Evolutionary conservation across 352 stramenopile genomes (phyloP).

Genomic region (Globisporangium mamillatum): DNA sequence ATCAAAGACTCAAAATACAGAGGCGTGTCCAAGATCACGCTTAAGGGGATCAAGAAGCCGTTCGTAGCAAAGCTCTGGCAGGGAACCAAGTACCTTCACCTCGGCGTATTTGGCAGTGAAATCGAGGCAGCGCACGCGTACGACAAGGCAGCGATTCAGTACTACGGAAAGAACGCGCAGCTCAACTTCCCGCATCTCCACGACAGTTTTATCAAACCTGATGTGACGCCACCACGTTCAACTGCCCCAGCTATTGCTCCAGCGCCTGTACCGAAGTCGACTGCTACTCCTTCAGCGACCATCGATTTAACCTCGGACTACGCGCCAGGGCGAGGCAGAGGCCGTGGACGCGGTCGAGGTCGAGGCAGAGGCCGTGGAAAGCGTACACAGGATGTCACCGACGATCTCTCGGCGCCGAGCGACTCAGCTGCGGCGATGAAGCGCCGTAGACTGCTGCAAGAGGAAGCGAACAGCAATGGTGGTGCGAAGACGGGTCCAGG

Average conservation of each 20-base stretch:
- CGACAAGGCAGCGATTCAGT: slow-evolving; percentile 69
- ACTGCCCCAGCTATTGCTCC: slow-evolving; percentile 5
- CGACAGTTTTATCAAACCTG: slow-evolving; percentile 53
- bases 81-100: slow-evolving; percentile 58
- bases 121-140: slow-evolving; percentile 81
- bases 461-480: background rate
- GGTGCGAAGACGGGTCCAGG: background rate
- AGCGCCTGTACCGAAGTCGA: slow-evolving; percentile 5
- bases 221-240: slow-evolving; percentile 25
- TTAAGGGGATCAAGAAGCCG: slow-evolving; percentile 78
- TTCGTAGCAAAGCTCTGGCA: slow-evolving; percentile 77
- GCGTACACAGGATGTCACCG: slow-evolving; percentile 31
- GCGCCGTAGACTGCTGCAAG: slow-evolving; percentile 29
- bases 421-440: slow-evolving; percentile 18
- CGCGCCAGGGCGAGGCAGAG: slow-evolving; percentile 24
- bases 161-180: slow-evolving; percentile 61
- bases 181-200: slow-evolving; percentile 82
- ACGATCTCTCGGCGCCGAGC: background rate
- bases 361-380: slow-evolving; percentile 47
- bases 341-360: slow-evolving; percentile 40
- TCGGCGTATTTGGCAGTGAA: slow-evolving; percentile 72
- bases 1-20: slow-evolving; percentile 78
- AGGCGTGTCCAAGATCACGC: slow-evolving; percentile 75
- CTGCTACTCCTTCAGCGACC: slow-evolving; percentile 18
- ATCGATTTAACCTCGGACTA: background rate